A percentile compares a stretch with the other conserved stretches of the same genome.
Evolutionary conservation across 805 yeast species (phyloP).

Genomic region (Wickerhamiella domercqiae): DNA sequence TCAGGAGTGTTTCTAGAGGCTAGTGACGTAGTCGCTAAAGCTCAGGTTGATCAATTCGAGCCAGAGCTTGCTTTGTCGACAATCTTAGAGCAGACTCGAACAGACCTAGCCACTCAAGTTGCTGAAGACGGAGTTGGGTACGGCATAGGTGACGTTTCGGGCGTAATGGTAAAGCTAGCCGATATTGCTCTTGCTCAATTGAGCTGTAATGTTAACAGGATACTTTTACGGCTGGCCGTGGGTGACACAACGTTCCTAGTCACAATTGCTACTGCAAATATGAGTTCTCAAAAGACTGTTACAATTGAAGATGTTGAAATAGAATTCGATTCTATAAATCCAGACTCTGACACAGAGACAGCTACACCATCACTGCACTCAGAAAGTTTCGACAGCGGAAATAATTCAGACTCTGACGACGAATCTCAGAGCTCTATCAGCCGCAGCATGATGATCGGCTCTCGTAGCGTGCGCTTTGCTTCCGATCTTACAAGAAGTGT

Average conservation of each 20-base stretch:
- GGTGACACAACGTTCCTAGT: background rate
- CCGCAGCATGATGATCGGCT: background rate
- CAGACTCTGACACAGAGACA: background rate
- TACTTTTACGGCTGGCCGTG: conserved; percentile 4
- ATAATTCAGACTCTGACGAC: background rate
- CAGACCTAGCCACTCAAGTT: conserved; percentile 10
- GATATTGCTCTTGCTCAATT: conserved; percentile 26
- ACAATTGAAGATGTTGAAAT: background rate
- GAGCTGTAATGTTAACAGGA: conserved; percentile 12
- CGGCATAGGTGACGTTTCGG: conserved; percentile 21
- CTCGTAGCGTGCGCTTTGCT: conserved; percentile 2
- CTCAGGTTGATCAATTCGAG: conserved; percentile 5
- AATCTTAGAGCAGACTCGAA: conserved; percentile 12
- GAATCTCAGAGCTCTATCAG: conserved; percentile 1
- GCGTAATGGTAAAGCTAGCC: conserved; percentile 23
- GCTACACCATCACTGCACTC: background rate
- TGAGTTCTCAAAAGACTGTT: background rate
- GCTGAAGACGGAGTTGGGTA: conserved; percentile 16
- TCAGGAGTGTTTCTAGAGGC: conserved; percentile 54
- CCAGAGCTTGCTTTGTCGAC: conserved; percentile 16
- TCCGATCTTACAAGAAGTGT: conserved; percentile 5
- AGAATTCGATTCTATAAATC: background rate
- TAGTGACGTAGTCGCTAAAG: conserved; percentile 36
- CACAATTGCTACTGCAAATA: background rate
- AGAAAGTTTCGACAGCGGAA: background rate